Base-by-base conservation (phyloP, 2,329 filamentous ascomycete species). In the Metarhizium sp. region DNA sequence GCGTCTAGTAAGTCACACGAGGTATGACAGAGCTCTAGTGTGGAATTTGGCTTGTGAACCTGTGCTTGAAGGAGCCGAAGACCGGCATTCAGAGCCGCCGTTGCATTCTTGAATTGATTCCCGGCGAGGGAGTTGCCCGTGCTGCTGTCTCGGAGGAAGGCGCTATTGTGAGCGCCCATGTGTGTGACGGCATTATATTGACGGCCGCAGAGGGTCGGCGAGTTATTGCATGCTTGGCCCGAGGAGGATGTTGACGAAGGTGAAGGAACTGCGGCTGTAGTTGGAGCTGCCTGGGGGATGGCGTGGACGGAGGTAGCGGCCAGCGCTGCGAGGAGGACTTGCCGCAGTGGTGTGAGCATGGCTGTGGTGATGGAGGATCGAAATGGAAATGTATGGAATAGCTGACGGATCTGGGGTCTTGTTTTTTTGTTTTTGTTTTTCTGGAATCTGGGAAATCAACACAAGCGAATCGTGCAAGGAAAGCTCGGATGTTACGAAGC, bases 141-240 rank as follows among this genome's bases (percentile, higher is more conserved):
- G 55, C 77, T 78, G 30, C 73, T 68, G 63, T 90, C 84, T 51
- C 86, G 78, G 47, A 91, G 69, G 67, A 91, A 92, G 11, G 87
- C 77, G 58, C 81, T 84, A 71, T 91, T 80, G 72, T 92, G 88
- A 18, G 86, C 87, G 25, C 88, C 88, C 64, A 92, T 81, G 68
- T 92, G 80, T 3, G 88, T 92, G 62, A 94, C 80, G 61, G 87
- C 82, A 72, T 83, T 85, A 74, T 94, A 94, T 18, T 80, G 73
- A 59, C 81, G 82, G 58, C 73, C 75, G 75, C 90, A 94, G 45
- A 94, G 79, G 47, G 77, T 73, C 0, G 88, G 87, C 1, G 87
- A 90, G 75, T 92, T 92, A 73, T 94, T 94, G 79, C 90, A 94
- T 36, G 84, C 82, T 16, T 63, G 64, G 51, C 59, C 57, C 32